Base-by-base conservation (phyloP, 495 filamentous ascomycete genomes). In the Lasiosphaeria ovina region DNA sequence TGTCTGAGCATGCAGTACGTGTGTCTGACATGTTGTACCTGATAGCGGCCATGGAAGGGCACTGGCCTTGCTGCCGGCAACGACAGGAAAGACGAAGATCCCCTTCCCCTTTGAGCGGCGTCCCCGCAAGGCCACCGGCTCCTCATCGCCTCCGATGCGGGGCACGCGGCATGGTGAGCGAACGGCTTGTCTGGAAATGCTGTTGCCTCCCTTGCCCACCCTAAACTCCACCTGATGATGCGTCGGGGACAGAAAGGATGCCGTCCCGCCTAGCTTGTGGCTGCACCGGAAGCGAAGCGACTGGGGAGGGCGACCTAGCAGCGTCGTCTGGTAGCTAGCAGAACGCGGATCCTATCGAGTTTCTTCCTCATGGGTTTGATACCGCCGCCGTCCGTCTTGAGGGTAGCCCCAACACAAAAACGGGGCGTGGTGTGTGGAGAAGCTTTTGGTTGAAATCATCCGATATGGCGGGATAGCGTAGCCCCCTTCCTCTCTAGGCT, bases 31-130 rank as follows among this genome's bases (percentile, higher is more conserved):
- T 5, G 12, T n/a, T 47, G 44, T 7, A 11, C 16, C 12, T n/a
- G 12, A n/a, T 47, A n/a, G 44, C 16, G 11, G 16, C 12, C 11
- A 11, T 35, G 51, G 38, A 10, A 32, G 38, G 57, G 17, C 48
- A 16, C 35, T 58, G 40, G 33, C 50, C 14, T 48, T 16, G 54
- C 33, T 35, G 17, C 35, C 35, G 32, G 44, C 56, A 34, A 44
- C 33, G 50, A 51, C 3, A 35, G 35, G n/a, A 14, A 9, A 54
- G 24, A 24, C 44, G 62, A 64, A 61, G 54, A 61, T 61, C 62
- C 54, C 50, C 62, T 64, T 61, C 62, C 62, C 8, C 50, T 64
- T 64, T 55, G 3, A 51, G 54, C 14, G 44, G 56, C 5, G 1
- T 44, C 51, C 35, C 44, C 44, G 12, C 44, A n/a, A 5, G 44